phyloP scores from a whole-genome alignment of 1,139 yeast species.

The Geotrichum fermentans region DNA sequence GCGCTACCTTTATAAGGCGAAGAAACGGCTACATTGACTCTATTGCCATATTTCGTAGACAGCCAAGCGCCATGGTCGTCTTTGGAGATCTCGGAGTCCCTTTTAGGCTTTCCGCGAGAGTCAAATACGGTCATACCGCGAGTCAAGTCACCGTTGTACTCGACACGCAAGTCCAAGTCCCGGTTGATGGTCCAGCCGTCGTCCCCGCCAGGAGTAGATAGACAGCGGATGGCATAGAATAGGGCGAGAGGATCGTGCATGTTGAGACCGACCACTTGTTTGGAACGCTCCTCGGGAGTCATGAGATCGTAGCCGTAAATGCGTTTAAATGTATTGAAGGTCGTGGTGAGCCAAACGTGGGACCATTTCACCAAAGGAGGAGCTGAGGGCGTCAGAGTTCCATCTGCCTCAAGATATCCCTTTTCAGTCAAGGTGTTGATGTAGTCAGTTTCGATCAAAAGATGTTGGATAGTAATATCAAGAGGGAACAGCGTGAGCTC shows the following conservation, averaged over 20 bases:
- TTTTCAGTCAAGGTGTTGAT: slow-evolving; percentile 23
- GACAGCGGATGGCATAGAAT: slow-evolving; percentile 32
- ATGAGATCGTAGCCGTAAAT: slow-evolving; percentile 20
- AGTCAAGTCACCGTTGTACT: slow-evolving; percentile 39
- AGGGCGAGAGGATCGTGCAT: slow-evolving; percentile 43
- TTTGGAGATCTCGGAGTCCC: slow-evolving; percentile 20
- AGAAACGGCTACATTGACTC: slow-evolving; percentile 29
- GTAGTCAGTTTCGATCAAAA: slow-evolving; percentile 27
- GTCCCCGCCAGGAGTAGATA: neutral
- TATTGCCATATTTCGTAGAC: slow-evolving; percentile 30
- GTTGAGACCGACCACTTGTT: slow-evolving; percentile 23
- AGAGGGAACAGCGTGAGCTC: slow-evolving; percentile 38
- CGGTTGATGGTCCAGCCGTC: slow-evolving; percentile 31
- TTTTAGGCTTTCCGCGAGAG: slow-evolving; percentile 34
- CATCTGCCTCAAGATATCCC: slow-evolving; percentile 2
- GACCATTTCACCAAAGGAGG: slow-evolving; percentile 14
- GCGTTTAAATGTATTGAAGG: slow-evolving; percentile 34
- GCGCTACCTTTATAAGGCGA: slow-evolving; percentile 26
- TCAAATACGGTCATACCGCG: slow-evolving; percentile 39
- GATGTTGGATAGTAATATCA: slow-evolving; percentile 38
- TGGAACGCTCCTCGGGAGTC: slow-evolving; percentile 23
- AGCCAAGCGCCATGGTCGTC: slow-evolving; percentile 34
- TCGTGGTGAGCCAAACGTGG: slow-evolving; percentile 34
- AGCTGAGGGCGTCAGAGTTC: neutral
- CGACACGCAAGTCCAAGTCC: slow-evolving; percentile 39